Evolutionary conservation across 306 rosid species (phyloP).

Genomic region (Dryas alaskensis): DNA sequence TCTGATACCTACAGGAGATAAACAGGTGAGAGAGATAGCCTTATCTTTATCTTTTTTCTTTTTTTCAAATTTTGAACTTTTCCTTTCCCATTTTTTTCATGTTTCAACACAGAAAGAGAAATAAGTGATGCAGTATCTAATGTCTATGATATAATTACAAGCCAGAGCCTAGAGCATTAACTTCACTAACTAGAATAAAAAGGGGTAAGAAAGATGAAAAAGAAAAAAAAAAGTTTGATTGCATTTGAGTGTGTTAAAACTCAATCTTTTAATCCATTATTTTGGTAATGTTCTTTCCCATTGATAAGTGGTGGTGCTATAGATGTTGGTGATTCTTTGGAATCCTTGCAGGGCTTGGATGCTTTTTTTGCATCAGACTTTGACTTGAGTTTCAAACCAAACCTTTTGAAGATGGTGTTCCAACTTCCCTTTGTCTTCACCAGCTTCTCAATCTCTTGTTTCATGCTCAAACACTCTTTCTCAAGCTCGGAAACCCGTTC

Average conservation of each 20-base stretch:
- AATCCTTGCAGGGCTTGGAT: constrained; percentile 33
- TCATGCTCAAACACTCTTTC: constrained; percentile 75
- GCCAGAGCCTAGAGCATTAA: background rate
- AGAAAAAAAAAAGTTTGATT: background rate
- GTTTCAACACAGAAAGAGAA: too few relatives aligned
- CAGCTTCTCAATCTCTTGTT: constrained; percentile 66
- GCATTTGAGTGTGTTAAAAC: background rate
- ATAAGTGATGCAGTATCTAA: background rate
- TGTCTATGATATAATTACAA: background rate
- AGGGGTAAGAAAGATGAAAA: background rate
- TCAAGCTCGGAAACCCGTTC: constrained; percentile 68
- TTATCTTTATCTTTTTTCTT: too few relatives aligned
- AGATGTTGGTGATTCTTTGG: constrained; percentile 47
- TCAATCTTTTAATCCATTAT: constrained; percentile 27
- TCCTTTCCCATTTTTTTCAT: too few relatives aligned
- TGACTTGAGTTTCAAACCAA: constrained; percentile 49
- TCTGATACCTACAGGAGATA: too few relatives aligned
- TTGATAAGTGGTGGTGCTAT: background rate
- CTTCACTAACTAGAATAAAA: background rate
- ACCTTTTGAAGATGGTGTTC: constrained; percentile 59
- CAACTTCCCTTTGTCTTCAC: constrained; percentile 70
- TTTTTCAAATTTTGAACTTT: too few relatives aligned
- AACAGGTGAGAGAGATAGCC: too few relatives aligned
- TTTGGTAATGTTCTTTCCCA: constrained; percentile 37
- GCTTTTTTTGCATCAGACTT: constrained; percentile 47